Conservation (phyloP, 257 asterid species). For the Solanum ossicruentum region DNA sequence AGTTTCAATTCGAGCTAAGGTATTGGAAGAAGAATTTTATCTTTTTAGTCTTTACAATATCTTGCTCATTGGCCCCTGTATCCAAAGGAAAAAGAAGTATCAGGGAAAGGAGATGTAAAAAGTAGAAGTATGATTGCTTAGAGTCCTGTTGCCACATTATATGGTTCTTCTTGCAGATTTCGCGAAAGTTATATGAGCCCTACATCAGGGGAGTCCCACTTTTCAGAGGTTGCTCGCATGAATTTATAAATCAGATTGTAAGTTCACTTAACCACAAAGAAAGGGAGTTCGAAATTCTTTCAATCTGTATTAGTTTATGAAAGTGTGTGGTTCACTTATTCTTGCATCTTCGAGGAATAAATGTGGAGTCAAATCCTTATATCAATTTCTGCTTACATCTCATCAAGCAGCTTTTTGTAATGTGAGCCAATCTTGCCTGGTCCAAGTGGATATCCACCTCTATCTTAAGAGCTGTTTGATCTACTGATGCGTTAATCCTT, state of each 20-base stretch:
- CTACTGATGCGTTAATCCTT: neutral
- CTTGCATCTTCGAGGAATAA: neutral
- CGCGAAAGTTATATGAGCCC: slow-evolving; percentile 42
- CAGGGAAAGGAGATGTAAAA: neutral
- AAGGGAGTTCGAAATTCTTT: neutral
- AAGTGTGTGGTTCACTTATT: neutral
- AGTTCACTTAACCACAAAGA: slow-evolving; percentile 3
- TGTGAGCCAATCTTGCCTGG: neutral
- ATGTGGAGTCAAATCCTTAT: neutral
- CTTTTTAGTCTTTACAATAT: neutral
- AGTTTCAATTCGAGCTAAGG: slow-evolving; percentile 50
- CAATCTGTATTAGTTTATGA: neutral
- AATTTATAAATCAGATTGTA: slow-evolving; percentile 53
- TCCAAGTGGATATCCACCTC: neutral
- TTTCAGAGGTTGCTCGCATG: slow-evolving; percentile 46
- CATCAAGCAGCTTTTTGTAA: neutral
- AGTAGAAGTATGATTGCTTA: neutral
- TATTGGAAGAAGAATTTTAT: neutral
- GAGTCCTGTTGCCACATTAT: neutral
- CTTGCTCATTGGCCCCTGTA: neutral
- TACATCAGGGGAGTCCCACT: slow-evolving; percentile 35
- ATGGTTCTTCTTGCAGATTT: slow-evolving; percentile 30
- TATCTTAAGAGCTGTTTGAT: neutral
- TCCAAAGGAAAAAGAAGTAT: neutral
- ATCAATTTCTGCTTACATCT: neutral